Percentiles rank a stretch among this genome's conserved stretches.
Conservation (phyloP, 1,284 basidiomycete genomes). For the Sanguinoderma infundibulare region DNA sequence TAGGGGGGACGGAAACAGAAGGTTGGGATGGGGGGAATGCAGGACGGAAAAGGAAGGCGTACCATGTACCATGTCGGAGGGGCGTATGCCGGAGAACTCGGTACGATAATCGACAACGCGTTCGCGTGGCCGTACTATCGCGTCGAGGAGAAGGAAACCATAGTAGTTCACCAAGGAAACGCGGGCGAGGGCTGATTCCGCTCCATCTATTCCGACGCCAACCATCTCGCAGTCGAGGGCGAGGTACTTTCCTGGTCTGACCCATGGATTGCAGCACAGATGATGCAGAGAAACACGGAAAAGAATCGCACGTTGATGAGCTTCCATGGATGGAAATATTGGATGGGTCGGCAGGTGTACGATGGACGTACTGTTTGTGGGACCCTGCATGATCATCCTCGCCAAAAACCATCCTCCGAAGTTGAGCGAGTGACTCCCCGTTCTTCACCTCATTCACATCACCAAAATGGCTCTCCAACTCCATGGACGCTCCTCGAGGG, state of each 20-base stretch:
- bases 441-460: slow-evolving; percentile 36
- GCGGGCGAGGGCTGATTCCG: slow-evolving; percentile 86
- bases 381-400: slow-evolving; percentile 42
- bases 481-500: slow-evolving; percentile 7
- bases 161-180: slow-evolving; percentile 93
- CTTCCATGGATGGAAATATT: neutral
- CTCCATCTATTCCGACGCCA: slow-evolving; percentile 84
- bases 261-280: neutral
- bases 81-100: slow-evolving; percentile 87
- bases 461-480: neutral
- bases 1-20: neutral
- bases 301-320: neutral
- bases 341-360: neutral
- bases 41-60: slow-evolving; percentile 23
- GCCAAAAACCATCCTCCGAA: slow-evolving; percentile 60
- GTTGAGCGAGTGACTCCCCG: slow-evolving; percentile 49
- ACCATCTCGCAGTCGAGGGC: slow-evolving; percentile 99
- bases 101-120: slow-evolving; percentile 95
- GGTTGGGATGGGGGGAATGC: neutral
- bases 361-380: slow-evolving; percentile 50
- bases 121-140: slow-evolving; percentile 88
- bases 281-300: neutral
- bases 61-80: slow-evolving; percentile 77
- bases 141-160: slow-evolving; percentile 83
- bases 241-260: slow-evolving; percentile 78